Base-by-base conservation (phyloP, 148 eudicot genomes). In the Heliosperma pusillum region DNA sequence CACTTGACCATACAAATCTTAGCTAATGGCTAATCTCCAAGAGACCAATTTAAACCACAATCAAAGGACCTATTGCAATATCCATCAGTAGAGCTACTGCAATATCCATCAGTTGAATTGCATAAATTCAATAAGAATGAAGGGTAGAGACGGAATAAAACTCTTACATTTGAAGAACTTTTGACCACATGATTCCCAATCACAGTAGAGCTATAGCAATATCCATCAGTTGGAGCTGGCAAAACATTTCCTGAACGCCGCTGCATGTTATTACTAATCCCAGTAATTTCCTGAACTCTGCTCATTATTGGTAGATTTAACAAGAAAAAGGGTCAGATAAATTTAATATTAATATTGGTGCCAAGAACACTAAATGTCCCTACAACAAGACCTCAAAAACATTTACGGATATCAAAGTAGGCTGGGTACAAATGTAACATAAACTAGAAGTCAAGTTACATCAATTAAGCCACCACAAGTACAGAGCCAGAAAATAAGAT, bases 221-320 rank as follows among this genome's bases (percentile, higher is more conserved):
- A 69, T 57, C 85, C 91, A 81, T 88, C 94, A 40, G 78, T 36
- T 16, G 99, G 98, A 53, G 97, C 86, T 52, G 98, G 99, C 82
- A 95, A 85, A 72, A 78, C 71, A 83, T 63, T 76, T 75, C 99
- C 99, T 24, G 89, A 81, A 25, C 94, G 88, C 77, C 82, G 82
- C 82, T 88, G 85, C 81, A 80, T 47, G 81, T 81, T 88, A 67
- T 84, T 89, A 44, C 88, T 69, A 77, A 81, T 79, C 74, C 97
- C 99, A 67, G 89, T 93, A 77, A 95, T 89, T 82, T 95, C 89
- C 85, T 92, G 94, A 79, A 92, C 97, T 85, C 96, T 86, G 87
- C 86, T 90, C 65, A 30, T 53, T 44, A 20, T 36, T 69, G 47
- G 69, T 7, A 42, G 76, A 73, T 36, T 6, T 52, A 67, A 47